phyloP scores from a whole-genome alignment of 2,329 filamentous ascomycete species.

The Ceratocystiopsis minuta region DNA sequence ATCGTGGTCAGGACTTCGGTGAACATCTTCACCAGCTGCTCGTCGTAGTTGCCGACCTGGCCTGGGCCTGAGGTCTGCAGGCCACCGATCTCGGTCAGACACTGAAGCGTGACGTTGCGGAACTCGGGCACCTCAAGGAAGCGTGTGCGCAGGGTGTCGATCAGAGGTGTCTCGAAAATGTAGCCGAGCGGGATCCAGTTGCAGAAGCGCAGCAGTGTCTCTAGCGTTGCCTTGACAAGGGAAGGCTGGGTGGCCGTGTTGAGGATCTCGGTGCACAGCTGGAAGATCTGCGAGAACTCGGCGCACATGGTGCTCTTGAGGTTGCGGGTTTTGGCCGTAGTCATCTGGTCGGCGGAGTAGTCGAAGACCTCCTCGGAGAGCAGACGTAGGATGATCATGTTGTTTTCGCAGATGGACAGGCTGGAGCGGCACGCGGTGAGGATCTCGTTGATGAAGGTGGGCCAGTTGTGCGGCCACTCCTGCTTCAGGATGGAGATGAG shows the following conservation, averaged over 20 bases:
- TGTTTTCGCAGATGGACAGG: constrained; percentile 97
- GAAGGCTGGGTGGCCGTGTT: constrained; percentile 71
- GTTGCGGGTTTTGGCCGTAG: constrained; percentile 89
- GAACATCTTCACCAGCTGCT: constrained; percentile 96
- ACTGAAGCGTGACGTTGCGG: constrained; percentile 91
- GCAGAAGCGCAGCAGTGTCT: constrained; percentile 87
- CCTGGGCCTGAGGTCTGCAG: constrained; percentile 62
- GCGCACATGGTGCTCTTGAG: constrained; percentile 97
- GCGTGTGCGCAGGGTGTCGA: constrained; percentile 79
- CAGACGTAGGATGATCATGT: constrained; percentile 93
- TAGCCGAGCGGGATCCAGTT: constrained; percentile 99
- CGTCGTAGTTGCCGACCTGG: constrained; percentile 62
- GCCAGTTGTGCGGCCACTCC: constrained; percentile 99
- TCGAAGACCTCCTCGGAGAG: constrained; percentile 98
- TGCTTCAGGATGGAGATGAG: constrained; percentile 96
- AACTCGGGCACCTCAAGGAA: constrained; percentile 92
- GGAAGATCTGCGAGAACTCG: constrained; percentile 96
- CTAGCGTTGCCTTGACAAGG: constrained; percentile 87
- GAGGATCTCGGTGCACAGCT: constrained; percentile 89
- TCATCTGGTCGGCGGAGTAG: constrained; percentile 98
- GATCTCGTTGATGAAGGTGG: constrained; percentile 99
- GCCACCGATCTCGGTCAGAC: constrained; percentile 89
- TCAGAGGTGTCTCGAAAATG: constrained; percentile 94
- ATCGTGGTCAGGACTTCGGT: constrained; percentile 89
- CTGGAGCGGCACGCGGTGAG: constrained; percentile 90